Evolutionary conservation across 768 basidiomycete genomes (phyloP).

Genomic region (Rhodosporidiobolus odoratus): DNA sequence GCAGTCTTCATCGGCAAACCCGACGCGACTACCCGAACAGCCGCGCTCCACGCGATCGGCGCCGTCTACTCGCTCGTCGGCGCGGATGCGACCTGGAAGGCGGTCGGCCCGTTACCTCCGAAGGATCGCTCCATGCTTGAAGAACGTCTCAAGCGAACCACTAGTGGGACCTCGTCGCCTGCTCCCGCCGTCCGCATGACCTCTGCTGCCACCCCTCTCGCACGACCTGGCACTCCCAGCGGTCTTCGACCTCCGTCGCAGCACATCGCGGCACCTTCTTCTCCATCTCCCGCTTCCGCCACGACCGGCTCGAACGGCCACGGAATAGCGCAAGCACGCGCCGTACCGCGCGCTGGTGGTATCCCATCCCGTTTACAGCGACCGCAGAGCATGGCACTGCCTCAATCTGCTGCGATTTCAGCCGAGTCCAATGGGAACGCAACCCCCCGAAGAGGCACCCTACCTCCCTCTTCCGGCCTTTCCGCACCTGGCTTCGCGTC

Average conservation of each 20-base stretch:
- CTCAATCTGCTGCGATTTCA: not conserved
- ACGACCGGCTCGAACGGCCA: not conserved
- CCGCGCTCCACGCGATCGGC: conserved; percentile 74
- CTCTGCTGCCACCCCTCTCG: not conserved
- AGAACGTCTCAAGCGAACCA: conserved; percentile 58
- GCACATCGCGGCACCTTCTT: not conserved
- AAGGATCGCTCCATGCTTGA: conserved; percentile 92
- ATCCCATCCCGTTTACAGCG: conserved; percentile 19
- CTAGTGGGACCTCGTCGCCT: conserved; percentile 20
- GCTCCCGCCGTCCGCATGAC: conserved; percentile 17
- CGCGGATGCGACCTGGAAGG: conserved; percentile 68
- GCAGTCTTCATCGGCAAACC: conserved; percentile 80
- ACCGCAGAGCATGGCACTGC: conserved; percentile 14
- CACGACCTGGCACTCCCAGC: conserved; percentile 3
- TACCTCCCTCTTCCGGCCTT: conserved; percentile 2
- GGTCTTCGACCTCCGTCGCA: conserved; percentile 5
- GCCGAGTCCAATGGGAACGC: conserved; percentile 2
- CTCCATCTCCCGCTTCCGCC: conserved; percentile 19
- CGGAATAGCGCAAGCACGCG: conserved; percentile 1
- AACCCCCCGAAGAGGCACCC: not conserved
- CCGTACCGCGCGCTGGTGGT: conserved; percentile 1
- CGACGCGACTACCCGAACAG: conserved; percentile 80
- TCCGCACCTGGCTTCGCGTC: conserved; percentile 16
- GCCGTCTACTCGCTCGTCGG: conserved; percentile 77
- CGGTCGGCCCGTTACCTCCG: conserved; percentile 66